Evolutionary conservation across 1,284 basidiomycete species (phyloP), one percentile per base, ranked within the genome.

Genomic region (Tilletia caries): DNA sequence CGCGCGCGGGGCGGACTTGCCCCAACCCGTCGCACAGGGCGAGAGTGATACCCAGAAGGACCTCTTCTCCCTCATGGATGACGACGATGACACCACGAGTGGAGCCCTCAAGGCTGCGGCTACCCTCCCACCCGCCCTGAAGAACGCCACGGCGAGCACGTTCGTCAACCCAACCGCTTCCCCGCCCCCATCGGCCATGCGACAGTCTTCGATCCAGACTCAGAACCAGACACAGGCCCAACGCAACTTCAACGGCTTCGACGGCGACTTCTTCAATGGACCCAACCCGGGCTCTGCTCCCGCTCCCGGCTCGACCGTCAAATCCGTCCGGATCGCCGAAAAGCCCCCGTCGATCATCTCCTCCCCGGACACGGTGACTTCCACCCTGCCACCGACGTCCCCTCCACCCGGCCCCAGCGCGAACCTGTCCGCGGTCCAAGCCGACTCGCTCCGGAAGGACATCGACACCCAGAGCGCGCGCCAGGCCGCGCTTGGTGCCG

Each of bases 61-160:
- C 70, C 77, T 85, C 23, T 83, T 85, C 73, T 84, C 85, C 44
- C 78, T 86, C 23, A 86, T 93, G 64, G 90, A 89, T 60, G 89
- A 91, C 74, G 71, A 73, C 46, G 65, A 41, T 27, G 91, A 92
- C 64, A 70, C 75, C 60, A 73, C 78, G 2, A 50, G 72, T 3
- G 69, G 75, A 34, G 70, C 78, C 29, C 71, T 80, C 62, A 76
- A 75, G 32, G 75, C 79, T 8, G 76, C 78, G 10, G 71, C 74
- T 23, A 78, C 81, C 18, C 80, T 82, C 65, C 72, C 75, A 13
- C 73, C 77, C 3, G 69, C 77, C 5, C 71, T 72, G 15, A 44
- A 70, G 71, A 62, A 62, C 66, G 67, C 71, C 13, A 68, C 73
- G 5, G 65, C 73, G 5, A 48, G 71, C 25, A 71, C 44, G 5